phyloP scores from a whole-genome alignment of 2,329 filamentous ascomycete species.

The Colletotrichum agaves region DNA sequence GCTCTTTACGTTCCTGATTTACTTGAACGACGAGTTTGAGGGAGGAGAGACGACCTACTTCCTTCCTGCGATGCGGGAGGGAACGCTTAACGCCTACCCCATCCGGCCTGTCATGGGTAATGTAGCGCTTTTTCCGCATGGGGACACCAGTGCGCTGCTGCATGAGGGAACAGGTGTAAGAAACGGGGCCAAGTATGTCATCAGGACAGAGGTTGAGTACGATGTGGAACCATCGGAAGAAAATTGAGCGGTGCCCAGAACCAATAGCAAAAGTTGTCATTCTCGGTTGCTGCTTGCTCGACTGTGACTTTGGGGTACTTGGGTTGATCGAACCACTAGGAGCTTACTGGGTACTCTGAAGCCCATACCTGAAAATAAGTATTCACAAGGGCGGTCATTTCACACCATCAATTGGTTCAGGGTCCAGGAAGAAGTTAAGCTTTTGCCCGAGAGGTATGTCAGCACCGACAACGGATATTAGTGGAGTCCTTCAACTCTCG shows the following conservation, averaged over 20 bases:
- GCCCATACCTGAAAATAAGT: too few relatives aligned
- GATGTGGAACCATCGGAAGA: constrained; percentile 60
- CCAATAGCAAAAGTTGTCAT: background rate
- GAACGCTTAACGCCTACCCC: constrained; percentile 75
- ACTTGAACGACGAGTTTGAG: constrained; percentile 78
- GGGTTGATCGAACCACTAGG: too few relatives aligned
- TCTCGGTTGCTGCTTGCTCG: background rate
- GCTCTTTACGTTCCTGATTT: constrained; percentile 75
- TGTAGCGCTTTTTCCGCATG: constrained; percentile 76
- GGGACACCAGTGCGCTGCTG: constrained; percentile 71
- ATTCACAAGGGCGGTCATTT: too few relatives aligned
- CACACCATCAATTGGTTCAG: too few relatives aligned
- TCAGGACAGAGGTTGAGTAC: constrained; percentile 77
- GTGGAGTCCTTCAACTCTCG: too few relatives aligned
- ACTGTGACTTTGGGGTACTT: too few relatives aligned
- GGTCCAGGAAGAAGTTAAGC: too few relatives aligned
- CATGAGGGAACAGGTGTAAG: constrained; percentile 78
- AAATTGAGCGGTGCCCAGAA: background rate
- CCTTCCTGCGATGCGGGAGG: constrained; percentile 71
- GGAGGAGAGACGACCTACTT: constrained; percentile 79
- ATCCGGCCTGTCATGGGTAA: constrained; percentile 76
- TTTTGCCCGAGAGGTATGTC: too few relatives aligned
- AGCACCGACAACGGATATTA: too few relatives aligned
- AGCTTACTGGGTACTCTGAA: too few relatives aligned
- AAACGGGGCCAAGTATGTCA: constrained; percentile 75